Evolutionary conservation across 2,329 filamentous ascomycete species (phyloP).

Genomic region (Arthrobotrys sphaeroides): DNA sequence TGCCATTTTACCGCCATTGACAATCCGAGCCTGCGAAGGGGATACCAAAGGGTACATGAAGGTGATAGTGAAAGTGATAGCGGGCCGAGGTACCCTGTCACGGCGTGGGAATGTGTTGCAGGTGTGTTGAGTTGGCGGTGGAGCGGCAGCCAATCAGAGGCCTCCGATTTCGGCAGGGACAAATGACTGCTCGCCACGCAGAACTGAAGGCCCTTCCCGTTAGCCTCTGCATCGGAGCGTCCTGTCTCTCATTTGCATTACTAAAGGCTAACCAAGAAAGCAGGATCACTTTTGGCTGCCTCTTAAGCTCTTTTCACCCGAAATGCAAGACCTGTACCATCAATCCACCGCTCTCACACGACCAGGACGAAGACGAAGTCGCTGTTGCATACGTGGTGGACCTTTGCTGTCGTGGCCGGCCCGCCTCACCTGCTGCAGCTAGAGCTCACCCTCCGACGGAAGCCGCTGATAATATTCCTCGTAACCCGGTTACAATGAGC

Average conservation of each 20-base stretch:
- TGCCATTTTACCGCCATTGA: neutral
- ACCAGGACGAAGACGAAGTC: constrained; percentile 25
- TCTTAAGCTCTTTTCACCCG: neutral
- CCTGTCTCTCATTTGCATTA: constrained; percentile 30
- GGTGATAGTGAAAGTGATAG: neutral
- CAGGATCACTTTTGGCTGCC: neutral
- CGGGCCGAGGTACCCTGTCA: neutral
- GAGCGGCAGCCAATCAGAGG: constrained; percentile 18
- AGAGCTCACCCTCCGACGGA: constrained; percentile 31
- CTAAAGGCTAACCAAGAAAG: neutral
- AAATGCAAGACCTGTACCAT: constrained; percentile 23
- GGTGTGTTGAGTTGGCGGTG: constrained; percentile 29
- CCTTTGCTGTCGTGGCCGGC: constrained; percentile 50
- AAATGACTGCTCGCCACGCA: constrained; percentile 48
- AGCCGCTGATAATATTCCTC: constrained; percentile 21
- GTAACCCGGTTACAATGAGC: constrained; percentile 73
- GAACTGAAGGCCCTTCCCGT: neutral
- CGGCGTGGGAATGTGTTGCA: constrained; percentile 20
- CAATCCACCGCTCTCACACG: constrained; percentile 1
- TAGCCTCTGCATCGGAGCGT: neutral
- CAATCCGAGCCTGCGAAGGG: neutral
- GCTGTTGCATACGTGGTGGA: constrained; percentile 42
- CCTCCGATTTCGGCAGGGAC: constrained; percentile 46
- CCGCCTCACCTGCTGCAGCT: constrained; percentile 27
- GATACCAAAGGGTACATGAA: neutral